Evolutionary conservation across 768 basidiomycete genomes (phyloP).

Genomic region (Boletus subparvulus): DNA sequence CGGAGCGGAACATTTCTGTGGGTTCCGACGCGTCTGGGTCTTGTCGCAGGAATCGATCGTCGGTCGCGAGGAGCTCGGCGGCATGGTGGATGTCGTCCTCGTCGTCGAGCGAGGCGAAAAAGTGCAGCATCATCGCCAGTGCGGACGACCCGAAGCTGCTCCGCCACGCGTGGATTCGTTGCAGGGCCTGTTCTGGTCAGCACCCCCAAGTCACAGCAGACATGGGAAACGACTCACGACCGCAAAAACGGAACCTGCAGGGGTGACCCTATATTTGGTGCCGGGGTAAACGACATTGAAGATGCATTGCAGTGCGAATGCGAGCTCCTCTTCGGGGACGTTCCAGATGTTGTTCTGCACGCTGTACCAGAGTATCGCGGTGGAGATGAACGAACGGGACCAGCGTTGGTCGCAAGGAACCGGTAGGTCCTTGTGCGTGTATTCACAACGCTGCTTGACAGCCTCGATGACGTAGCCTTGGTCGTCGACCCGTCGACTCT

Average conservation of each 20-base stretch:
- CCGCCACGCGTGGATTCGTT: slow-evolving; percentile 1
- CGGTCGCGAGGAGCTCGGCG: not conserved
- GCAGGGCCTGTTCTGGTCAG: not conserved
- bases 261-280: not conserved
- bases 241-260: not conserved
- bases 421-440: not conserved
- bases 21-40: slow-evolving; percentile 3
- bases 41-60: not conserved
- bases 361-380: slow-evolving; percentile 6
- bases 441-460: not conserved
- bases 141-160: slow-evolving; percentile 1
- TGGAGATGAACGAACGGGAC: slow-evolving; percentile 5
- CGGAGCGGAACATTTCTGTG: not conserved
- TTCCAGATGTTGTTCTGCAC: not conserved
- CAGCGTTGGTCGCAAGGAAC: slow-evolving; percentile 4
- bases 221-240: not conserved
- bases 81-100: not conserved
- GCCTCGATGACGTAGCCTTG: not conserved
- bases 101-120: not conserved
- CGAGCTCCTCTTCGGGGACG: not conserved
- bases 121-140: slow-evolving; percentile 1
- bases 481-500: not conserved
- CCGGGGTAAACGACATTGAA: slow-evolving; percentile 4
- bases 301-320: not conserved
- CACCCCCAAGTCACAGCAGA: not conserved